Base-by-base conservation (phyloP, 2,329 filamentous ascomycete genomes). In the Pseudopithomyces chartarum region DNA sequence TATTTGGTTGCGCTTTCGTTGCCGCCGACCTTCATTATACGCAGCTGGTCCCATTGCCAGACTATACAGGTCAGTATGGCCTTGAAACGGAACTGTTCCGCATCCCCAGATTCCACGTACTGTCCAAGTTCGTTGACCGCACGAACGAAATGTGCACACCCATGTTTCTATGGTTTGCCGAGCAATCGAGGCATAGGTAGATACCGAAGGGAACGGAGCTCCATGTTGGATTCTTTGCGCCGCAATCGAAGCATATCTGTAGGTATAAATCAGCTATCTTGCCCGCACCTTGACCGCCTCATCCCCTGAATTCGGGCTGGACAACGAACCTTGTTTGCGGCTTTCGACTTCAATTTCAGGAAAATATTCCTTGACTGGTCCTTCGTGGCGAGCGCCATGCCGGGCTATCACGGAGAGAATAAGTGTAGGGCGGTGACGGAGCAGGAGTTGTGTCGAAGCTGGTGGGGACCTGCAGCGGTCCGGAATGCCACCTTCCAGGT, bases 71-170 rank as follows among this genome's bases (percentile, higher is more conserved):
- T 78, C 62, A 78, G 73, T 64, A 58, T 33, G 8, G 46, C 23
- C 22, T 50, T 52, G 42, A 82, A 91, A 89, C 91, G 6, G 49
- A 7, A 19, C 36, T 33, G 47, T 36, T 56, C 48, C 26, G 13
- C 42, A 33, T 23, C 10, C 1, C 49, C 26, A 46, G 52, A 54
- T 34, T 39, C 32, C 43, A 69, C 92, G 74, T 90, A 98, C 94
- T 92, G 78, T 99, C 95, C 77, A 99, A 90, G 78, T 97, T 97
- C 60, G 94, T 98, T 60, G 94, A 98, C 71, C 95, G 90, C 71
- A 99, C 95, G 82, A 99, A 99, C 68, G 94, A 97, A 79, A 99
- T 97, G 80, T 99, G 95, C 59, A 98, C 94, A 78, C 95, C 95
- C 70, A 99, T 88, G 78, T 98, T 98, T 69, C 95, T 90, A 79